Evolutionary conservation across 129 eudicot genomes (phyloP).

Genomic region (Escallonia rubra): DNA sequence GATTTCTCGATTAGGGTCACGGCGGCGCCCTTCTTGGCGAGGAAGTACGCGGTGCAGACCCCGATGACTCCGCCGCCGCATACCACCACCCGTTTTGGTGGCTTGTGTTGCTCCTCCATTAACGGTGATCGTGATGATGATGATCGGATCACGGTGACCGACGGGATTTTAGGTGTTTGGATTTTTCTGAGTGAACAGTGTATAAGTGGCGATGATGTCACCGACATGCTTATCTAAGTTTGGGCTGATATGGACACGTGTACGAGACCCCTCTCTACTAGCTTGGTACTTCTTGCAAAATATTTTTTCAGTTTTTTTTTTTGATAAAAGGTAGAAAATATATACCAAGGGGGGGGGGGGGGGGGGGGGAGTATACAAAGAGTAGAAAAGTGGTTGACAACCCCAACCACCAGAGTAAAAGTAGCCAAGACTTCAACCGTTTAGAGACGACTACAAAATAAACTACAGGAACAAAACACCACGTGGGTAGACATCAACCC

Average conservation of each 20-base stretch:
- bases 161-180: neutral
- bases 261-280: too few relatives aligned
- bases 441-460: too few relatives aligned
- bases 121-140: conserved; percentile 11
- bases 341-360: too few relatives aligned
- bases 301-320: neutral
- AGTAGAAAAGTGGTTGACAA: too few relatives aligned
- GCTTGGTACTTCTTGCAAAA: too few relatives aligned
- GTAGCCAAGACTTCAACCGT: too few relatives aligned
- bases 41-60: conserved; percentile 80
- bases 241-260: neutral
- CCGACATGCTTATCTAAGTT: neutral
- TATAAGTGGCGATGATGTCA: neutral
- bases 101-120: conserved; percentile 31
- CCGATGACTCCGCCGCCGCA: conserved; percentile 98
- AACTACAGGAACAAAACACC: too few relatives aligned
- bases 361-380: too few relatives aligned
- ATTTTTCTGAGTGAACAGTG: neutral
- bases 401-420: too few relatives aligned
- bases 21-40: conserved; percentile 72
- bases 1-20: conserved; percentile 82
- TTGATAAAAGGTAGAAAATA: too few relatives aligned
- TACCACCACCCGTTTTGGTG: conserved; percentile 56
- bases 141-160: neutral
- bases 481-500: too few relatives aligned